These are phyloP conservation scores for Rhizopus delemar DNA, from an alignment of 371 early-diverging fungal species.

Conservation along the genomic window DNA sequence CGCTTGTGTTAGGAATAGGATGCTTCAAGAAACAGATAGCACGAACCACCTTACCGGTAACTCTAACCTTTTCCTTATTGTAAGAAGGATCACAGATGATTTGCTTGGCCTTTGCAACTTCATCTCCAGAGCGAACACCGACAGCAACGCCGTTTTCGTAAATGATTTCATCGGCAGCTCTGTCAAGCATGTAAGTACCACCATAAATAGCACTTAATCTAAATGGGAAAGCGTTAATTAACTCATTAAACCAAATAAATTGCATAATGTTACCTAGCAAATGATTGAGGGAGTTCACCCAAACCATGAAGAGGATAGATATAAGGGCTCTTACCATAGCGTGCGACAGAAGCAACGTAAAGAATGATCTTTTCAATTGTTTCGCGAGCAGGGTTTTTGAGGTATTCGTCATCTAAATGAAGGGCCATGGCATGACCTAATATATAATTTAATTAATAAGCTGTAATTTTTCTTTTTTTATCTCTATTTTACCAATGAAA, in stretches of 20 bases:
- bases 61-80: conserved; percentile 74
- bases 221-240: background rate
- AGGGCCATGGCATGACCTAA: conserved; percentile 96
- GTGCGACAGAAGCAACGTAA: conserved; percentile 94
- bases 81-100: conserved; percentile 98
- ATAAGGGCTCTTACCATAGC: conserved; percentile 98
- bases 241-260: background rate
- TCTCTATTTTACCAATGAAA: conserved; percentile 70
- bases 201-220: conserved; percentile 95
- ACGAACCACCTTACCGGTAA: conserved; percentile 87
- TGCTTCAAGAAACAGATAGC: conserved; percentile 93
- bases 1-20: conserved; percentile 89
- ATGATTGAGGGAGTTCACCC: conserved; percentile 98
- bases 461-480: too few relatives aligned
- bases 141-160: conserved; percentile 82
- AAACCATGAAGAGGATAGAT: conserved; percentile 99
- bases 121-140: conserved; percentile 88
- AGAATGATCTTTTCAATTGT: conserved; percentile 93
- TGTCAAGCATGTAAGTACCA: conserved; percentile 97
- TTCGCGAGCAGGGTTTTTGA: conserved; percentile 84
- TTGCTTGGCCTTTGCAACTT: conserved; percentile 78
- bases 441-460: conserved; percentile 7
- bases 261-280: conserved; percentile 18
- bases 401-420: conserved; percentile 93
- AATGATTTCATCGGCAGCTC: conserved; percentile 88